A percentile compares a stretch with the other conserved stretches of the same genome.
These are phyloP conservation scores for Steccherinum ochraceum DNA, from an alignment of 768 basidiomycete genomes.

Conservation along the genomic window DNA sequence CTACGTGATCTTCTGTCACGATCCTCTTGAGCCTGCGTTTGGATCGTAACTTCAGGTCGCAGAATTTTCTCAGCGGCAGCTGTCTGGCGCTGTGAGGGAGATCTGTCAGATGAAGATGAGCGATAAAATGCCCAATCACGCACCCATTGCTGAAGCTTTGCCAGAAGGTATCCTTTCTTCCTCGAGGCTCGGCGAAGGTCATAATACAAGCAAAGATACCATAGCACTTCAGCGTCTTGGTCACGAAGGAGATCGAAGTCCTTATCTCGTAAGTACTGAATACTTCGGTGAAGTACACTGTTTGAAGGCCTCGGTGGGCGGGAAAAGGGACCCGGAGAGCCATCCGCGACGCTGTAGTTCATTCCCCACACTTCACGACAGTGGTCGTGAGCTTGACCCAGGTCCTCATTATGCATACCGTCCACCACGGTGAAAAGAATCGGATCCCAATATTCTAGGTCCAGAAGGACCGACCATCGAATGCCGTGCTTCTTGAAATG, in stretches of 20 bases:
- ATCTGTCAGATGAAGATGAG: too few relatives aligned
- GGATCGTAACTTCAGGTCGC: too few relatives aligned
- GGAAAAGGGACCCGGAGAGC: too few relatives aligned
- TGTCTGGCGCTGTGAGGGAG: too few relatives aligned
- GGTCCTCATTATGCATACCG: slow-evolving; percentile 17
- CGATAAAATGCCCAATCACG: not conserved
- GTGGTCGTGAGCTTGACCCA: slow-evolving; percentile 11
- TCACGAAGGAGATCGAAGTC: too few relatives aligned
- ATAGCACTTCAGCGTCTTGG: too few relatives aligned
- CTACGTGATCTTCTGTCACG: too few relatives aligned
- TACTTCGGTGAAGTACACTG: too few relatives aligned
- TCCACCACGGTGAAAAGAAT: slow-evolving; percentile 13
- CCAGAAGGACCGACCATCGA: slow-evolving; percentile 13
- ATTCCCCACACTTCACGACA: slow-evolving; percentile 8
- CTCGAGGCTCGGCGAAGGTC: not conserved
- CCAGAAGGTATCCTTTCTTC: not conserved
- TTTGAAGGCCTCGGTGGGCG: too few relatives aligned
- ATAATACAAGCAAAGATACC: not conserved
- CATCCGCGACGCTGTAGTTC: not conserved
- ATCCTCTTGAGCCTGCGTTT: too few relatives aligned
- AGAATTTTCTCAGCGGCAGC: too few relatives aligned
- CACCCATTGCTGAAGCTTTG: not conserved
- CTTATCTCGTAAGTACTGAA: too few relatives aligned
- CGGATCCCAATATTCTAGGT: slow-evolving; percentile 19
- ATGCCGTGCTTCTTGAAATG: slow-evolving; percentile 11